Base-by-base conservation (phyloP, 2,329 filamentous ascomycete species). In the Colletotrichum cereale region DNA sequence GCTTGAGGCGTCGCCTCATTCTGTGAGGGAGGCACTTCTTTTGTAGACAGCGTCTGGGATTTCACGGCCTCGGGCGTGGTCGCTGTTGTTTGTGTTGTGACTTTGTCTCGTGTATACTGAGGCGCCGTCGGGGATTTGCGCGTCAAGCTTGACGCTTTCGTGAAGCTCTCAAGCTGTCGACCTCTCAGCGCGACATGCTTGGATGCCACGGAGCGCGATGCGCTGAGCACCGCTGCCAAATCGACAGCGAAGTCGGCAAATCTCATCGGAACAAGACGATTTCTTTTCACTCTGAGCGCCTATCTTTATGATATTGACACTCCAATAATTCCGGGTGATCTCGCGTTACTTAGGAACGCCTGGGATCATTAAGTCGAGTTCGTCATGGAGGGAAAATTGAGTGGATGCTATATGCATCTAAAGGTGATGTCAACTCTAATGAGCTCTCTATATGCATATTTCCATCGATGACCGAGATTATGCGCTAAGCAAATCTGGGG, bases 191-290 rank as follows among this genome's bases (percentile, higher is more conserved):
- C 88, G 60, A 88, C 78, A 80, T 92, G 90, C 79, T 88, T 90
- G 60, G 86, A 81, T 60, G 91, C 92, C 72, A 95, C 87, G 42
- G 88, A 88, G 71, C 90, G 88, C 62, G 92, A 91, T 78, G 90
- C 92, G 84, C 87, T 90, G 80, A 92, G 86, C 74, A 95, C 85
- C 72, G 91, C 89, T 75, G 91, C 89, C 76, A 92, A 84, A 83
- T 95, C 93, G 79, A 95, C 84, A 73, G 86, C 83, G 78, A 86
- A 89, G 83, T 88, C 91, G 83, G 87, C 88, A 86, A 90, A 84
- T 80, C 88, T 84, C 88, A 90, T 90, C 71, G 73, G 75, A 11
- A 50, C 62, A 29, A 42, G 34, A 21, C 18, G 7, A 26, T 48
- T 36, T 56, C 29, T 14, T 18, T 50, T 42, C 31, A 56, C 36